These are phyloP conservation scores for Kwoniella dendrophila DNA, from an alignment of 768 basidiomycete genomes.

Conservation along the genomic window DNA sequence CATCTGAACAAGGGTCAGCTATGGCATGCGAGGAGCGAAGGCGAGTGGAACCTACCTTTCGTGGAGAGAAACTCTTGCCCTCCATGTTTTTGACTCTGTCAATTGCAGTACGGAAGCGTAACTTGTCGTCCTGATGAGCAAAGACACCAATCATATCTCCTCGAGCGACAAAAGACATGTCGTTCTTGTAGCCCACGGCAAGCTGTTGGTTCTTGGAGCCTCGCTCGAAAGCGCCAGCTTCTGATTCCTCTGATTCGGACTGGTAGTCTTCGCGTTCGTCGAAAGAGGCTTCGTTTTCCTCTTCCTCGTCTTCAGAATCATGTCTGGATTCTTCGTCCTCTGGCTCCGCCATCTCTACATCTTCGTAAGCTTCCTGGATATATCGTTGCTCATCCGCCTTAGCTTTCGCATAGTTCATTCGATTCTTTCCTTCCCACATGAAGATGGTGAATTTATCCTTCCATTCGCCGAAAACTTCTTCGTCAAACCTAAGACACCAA, in stretches of 20 bases:
- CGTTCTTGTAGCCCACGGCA: conserved; percentile 92
- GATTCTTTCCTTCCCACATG: conserved; percentile 79
- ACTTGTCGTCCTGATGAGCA: conserved; percentile 68
- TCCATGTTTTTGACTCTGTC: conserved; percentile 76
- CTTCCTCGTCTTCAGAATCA: conserved; percentile 60
- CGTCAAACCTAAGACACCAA: conserved; percentile 77
- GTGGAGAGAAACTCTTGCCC: conserved; percentile 79
- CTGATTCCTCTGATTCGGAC: conserved; percentile 33
- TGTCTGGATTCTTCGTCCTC: conserved; percentile 62
- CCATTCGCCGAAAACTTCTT: conserved; percentile 66
- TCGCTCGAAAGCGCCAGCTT: conserved; percentile 52
- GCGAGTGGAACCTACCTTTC: conserved; percentile 68
- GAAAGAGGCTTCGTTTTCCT: conserved; percentile 54
- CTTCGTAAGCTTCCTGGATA: conserved; percentile 69
- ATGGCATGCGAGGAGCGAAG: no score
- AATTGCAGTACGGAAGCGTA: conserved; percentile 86
- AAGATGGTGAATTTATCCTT: conserved; percentile 68
- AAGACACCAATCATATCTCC: conserved; percentile 92
- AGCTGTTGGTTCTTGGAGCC: conserved; percentile 83
- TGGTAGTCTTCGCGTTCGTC: conserved; percentile 57
- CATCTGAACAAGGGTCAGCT: conserved; percentile 62
- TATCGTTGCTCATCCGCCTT: conserved; percentile 81
- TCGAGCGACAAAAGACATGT: conserved; percentile 88
- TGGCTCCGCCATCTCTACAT: conserved; percentile 83
- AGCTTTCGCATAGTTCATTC: conserved; percentile 70